phyloP scores from a whole-genome alignment of 106 monocot species.

The Apostasia ramifera region DNA sequence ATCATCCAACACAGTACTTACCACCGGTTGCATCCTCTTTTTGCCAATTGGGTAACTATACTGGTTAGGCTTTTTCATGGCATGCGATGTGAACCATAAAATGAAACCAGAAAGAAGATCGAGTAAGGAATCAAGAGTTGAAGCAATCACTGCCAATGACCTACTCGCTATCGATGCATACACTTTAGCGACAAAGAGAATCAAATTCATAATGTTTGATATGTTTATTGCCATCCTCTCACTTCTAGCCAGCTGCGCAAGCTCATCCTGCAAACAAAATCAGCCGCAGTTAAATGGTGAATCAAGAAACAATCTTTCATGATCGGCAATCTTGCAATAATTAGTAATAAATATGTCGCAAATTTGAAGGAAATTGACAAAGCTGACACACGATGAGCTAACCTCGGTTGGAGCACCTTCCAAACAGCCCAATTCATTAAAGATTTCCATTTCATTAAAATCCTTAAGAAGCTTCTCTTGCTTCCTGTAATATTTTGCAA shows the following conservation, averaged over 20 bases:
- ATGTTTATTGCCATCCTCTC: constrained; percentile 64
- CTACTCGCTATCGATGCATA: constrained; percentile 57
- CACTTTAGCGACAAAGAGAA: constrained; percentile 64
- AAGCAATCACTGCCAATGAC: constrained; percentile 92
- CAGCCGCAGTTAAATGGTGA: too few species aligned
- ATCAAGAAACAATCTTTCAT: not conserved
- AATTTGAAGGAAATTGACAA: not conserved
- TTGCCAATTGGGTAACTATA: constrained; percentile 87
- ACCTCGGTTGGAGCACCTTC: constrained; percentile 64
- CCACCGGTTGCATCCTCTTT: constrained; percentile 88
- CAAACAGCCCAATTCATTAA: constrained; percentile 41
- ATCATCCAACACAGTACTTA: constrained; percentile 13
- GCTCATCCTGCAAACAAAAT: constrained; percentile 46
- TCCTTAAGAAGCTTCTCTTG: constrained; percentile 65
- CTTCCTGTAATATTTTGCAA: constrained; percentile 76
- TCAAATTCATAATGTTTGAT: constrained; percentile 60
- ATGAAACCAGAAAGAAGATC: constrained; percentile 92
- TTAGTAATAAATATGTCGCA: not conserved
- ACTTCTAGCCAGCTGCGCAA: constrained; percentile 38
- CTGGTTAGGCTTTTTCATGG: constrained; percentile 73
- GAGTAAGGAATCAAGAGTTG: constrained; percentile 73
- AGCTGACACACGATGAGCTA: not conserved
- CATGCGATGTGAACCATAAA: constrained; percentile 66
- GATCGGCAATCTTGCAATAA: not conserved
- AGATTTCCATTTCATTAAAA: constrained; percentile 70